Percentiles rank a stretch among this genome's conserved stretches.
Evolutionary conservation across 2,329 filamentous ascomycete species (phyloP).

Genomic region (Bipolaris victoriae): DNA sequence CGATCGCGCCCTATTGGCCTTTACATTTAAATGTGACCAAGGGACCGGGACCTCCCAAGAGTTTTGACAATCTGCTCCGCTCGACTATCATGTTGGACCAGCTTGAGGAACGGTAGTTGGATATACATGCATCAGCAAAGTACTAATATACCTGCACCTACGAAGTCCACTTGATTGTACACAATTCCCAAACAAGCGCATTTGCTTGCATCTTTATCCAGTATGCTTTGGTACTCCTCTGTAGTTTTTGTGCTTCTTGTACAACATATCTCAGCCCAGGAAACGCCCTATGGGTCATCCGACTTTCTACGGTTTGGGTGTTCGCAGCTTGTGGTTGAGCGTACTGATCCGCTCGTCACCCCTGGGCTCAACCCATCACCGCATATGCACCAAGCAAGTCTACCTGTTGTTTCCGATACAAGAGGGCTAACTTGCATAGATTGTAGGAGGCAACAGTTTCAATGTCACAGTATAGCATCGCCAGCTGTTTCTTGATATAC

Average conservation of each 20-base stretch:
- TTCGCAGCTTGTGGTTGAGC: constrained; percentile 34
- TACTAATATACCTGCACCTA: not conserved
- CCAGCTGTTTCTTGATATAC: not conserved
- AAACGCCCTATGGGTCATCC: not conserved
- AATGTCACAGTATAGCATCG: constrained; percentile 26
- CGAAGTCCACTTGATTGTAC: not conserved
- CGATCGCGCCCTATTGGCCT: not conserved
- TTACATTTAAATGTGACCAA: not conserved
- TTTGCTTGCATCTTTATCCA: not conserved
- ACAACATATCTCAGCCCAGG: not conserved
- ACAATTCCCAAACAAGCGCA: not conserved
- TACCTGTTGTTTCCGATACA: not conserved
- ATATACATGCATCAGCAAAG: not conserved
- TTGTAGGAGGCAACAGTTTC: constrained; percentile 39
- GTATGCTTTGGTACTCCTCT: not conserved
- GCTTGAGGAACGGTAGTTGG: not conserved
- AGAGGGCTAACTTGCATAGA: constrained; percentile 19
- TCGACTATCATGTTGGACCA: not conserved
- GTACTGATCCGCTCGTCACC: constrained; percentile 33
- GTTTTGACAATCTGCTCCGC: not conserved
- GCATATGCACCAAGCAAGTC: constrained; percentile 26
- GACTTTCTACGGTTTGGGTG: constrained; percentile 31
- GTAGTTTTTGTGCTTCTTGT: not conserved
- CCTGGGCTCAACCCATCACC: constrained; percentile 30
- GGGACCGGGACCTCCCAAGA: not conserved